Evolutionary conservation across 2,329 filamentous ascomycete species (phyloP), one percentile per base, ranked within the genome.

Genomic region (Pyrenochaeta sp.): DNA sequence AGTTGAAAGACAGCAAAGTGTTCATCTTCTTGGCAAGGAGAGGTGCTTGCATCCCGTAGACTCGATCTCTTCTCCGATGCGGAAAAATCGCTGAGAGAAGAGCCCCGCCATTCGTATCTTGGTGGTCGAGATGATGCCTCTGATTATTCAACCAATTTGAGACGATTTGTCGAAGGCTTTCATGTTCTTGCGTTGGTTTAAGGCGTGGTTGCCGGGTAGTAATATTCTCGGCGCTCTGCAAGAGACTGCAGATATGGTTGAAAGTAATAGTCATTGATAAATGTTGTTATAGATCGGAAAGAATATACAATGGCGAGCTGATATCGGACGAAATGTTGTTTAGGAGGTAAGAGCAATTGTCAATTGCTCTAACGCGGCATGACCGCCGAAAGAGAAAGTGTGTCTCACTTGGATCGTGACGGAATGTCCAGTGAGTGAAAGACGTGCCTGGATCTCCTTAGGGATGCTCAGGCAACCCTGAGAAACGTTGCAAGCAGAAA

Each of bases 51-150:
- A 96, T 76, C 24, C 78, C 81, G 65, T 92, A 96, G 2, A 93
- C 88, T 19, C 90, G 82, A 63, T 96, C 90, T 3, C 84, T 85
- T 39, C 90, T 80, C 53, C 81, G 85, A 51, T 91, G 86, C 0
- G 91, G 90, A 0, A 95, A 80, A 1, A 96, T 71, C 3, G 86
- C 85, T 1, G 88, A 92, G 0, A 96, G 74, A 1, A 96, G 72
- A 2, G 88, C 86, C 1, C 82, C 74, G 1, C 78, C 75, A 58
- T 85, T 75, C 1, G 81, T 82, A 19, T 80, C 75, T 6, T 81
- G 72, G 0, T 77, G 74, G 61, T 85, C 73, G 11, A 96, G 77
- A 1, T 72, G 69, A 11, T 70, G 68, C 4, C 81, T 81, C 64
- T 96, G 81, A 1, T 75, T 72, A 10, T 67, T 65, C 68, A 95